Base-by-base conservation (phyloP, 2,329 filamentous ascomycete species). In the Diaporthe sp. region DNA sequence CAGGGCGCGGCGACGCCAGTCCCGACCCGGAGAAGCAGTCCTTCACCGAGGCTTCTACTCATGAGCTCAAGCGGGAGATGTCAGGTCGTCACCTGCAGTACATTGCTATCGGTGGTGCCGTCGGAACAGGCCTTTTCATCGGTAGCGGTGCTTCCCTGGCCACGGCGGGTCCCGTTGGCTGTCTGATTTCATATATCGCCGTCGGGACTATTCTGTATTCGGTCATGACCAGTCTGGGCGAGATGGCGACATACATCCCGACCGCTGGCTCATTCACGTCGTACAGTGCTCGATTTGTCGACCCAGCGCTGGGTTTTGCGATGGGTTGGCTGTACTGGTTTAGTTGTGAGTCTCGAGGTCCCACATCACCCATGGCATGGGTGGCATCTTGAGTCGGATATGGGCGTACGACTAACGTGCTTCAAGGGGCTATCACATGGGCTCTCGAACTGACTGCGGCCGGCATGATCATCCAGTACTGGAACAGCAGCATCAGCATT, bases 301-400 rank as follows among this genome's bases (percentile, higher is more conserved):
- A 94, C 79, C 91, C 90, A 15, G 92, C 91, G 73, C 85, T 95
- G 64, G 93, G 93, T 10, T 95, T 95, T 79, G 89, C 93, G 28
- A 93, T 95, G 88, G 94, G 94, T 28, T 96, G 93, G 93, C 92
- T 94, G 75, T 96, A 96, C 83, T 96, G 92, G 92, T 95, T 95
- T 80, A 92, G 89, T 50, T 96, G 92, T 80, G 67, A 74, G 80
- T 79, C 25, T n/a, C 6, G 19, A 8, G 3, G n/a, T n/a, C 7
- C 15, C 22, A 30, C 25, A 38, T 25, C 47, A 38, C 64, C 47
- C 9, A 13, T n/a, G 8, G 17, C 4, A 19, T 28, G 69, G 17
- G 52, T 10, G 25, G 1, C 9, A n/a, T n/a, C 33, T 38, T 30
- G 17, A 15, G 15, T 38, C 12, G 45, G 55, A 33, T 25, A 17